phyloP scores from a whole-genome alignment of 2,329 filamentous ascomycete genomes.

The Exserohilum rostratum region DNA sequence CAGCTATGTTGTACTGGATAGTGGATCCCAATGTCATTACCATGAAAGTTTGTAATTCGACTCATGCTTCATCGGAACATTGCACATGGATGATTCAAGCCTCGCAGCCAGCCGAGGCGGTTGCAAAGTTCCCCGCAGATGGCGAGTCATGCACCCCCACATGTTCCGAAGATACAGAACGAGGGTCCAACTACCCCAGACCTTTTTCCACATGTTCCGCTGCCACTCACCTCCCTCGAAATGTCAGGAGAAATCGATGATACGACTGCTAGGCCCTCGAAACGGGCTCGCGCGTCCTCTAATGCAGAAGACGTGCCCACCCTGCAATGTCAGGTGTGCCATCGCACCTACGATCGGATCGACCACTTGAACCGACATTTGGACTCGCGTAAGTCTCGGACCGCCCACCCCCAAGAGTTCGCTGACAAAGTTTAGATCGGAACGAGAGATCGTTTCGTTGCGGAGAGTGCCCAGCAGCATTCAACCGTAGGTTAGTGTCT shows the following conservation, averaged over 20 bases:
- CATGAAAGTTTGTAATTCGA: too few species aligned
- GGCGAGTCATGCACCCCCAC: conserved; percentile 6
- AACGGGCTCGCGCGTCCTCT: conserved; percentile 2
- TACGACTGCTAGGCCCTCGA: background rate
- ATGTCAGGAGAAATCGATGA: conserved; percentile 8
- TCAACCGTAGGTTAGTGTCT: conserved; percentile 26
- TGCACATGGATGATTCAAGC: background rate
- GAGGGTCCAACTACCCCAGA: conserved; percentile 3
- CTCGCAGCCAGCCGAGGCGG: background rate
- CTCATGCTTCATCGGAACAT: too few species aligned
- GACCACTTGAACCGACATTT: conserved; percentile 42
- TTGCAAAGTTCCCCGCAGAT: background rate
- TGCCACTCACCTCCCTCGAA: background rate
- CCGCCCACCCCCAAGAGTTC: background rate
- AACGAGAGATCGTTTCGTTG: conserved; percentile 41
- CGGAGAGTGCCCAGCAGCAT: conserved; percentile 35
- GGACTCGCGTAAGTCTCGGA: conserved; percentile 28
- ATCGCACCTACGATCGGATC: conserved; percentile 34
- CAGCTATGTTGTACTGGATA: too few species aligned
- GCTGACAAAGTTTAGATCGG: conserved; percentile 19
- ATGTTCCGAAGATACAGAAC: background rate
- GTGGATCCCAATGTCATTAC: too few species aligned
- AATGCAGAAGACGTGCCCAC: background rate
- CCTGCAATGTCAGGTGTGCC: conserved; percentile 36
- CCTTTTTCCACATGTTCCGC: conserved; percentile 9